These are phyloP conservation scores for Ministeria vibrans DNA, from an alignment of 78 protist genomes.

Conservation along the genomic window DNA sequence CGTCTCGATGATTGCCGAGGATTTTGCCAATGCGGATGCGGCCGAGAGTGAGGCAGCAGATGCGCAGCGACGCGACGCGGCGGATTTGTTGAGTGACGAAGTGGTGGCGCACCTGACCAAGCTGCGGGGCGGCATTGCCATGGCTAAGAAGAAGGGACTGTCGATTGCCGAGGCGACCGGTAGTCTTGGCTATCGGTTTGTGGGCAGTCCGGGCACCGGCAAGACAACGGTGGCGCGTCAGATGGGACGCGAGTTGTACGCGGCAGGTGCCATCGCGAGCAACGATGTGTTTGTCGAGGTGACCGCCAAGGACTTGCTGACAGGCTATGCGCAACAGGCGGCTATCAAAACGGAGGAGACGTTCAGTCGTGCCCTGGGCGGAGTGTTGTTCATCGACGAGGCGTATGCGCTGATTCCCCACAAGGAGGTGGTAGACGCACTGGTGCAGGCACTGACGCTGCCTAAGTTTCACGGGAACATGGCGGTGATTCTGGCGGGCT, in stretches of 20 bases:
- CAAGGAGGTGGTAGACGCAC: not conserved
- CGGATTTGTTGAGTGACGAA: not conserved
- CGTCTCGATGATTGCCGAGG: too few species aligned
- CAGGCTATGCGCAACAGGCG: conserved; percentile 31
- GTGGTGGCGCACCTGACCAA: not conserved
- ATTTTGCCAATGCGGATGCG: too few species aligned
- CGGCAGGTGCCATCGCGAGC: conserved; percentile 8
- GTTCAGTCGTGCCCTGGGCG: conserved; percentile 12
- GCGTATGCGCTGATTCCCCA: conserved; percentile 22
- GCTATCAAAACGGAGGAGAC: conserved; percentile 3
- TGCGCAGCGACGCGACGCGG: too few species aligned
- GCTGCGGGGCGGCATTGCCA: not conserved
- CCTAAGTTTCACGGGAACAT: not conserved
- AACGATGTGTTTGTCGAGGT: conserved; percentile 12
- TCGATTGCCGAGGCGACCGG: not conserved
- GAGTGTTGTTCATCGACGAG: conserved; percentile 52
- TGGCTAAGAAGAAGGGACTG: not conserved
- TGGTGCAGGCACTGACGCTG: not conserved
- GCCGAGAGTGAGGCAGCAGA: too few species aligned
- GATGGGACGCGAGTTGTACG: conserved; percentile 1
- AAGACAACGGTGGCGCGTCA: conserved; percentile 47
- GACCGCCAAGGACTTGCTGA: conserved; percentile 9
- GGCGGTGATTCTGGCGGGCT: conserved; percentile 26
- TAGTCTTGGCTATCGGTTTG: not conserved
- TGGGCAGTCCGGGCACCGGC: conserved; percentile 39